Evolutionary conservation across 805 yeast genomes (phyloP).

Genomic region (Schizosaccharomyces lindneri): DNA sequence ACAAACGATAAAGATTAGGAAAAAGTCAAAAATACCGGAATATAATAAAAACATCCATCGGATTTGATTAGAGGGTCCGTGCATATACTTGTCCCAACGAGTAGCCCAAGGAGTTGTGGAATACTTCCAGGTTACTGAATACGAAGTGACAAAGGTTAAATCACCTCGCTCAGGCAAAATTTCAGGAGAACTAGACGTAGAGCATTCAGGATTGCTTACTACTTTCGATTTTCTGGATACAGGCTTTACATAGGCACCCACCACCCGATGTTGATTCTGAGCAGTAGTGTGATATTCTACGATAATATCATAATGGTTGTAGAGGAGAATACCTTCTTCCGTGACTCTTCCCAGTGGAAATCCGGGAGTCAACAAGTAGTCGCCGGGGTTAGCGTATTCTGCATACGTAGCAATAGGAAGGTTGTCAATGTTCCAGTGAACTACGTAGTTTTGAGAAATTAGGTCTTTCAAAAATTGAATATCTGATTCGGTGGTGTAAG

Average conservation of each 20-base stretch:
- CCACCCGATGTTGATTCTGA: slow-evolving; percentile 52
- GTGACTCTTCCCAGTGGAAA: slow-evolving; percentile 56
- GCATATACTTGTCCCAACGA: slow-evolving; percentile 92
- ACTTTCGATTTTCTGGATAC: slow-evolving; percentile 20
- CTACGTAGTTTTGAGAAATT: slow-evolving; percentile 58
- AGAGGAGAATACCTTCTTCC: slow-evolving; percentile 25
- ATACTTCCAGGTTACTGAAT: slow-evolving; percentile 48
- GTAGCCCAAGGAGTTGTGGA: slow-evolving; percentile 83
- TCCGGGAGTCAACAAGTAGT: slow-evolving; percentile 53
- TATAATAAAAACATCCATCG: slow-evolving; percentile 89
- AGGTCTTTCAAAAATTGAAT: slow-evolving; percentile 52
- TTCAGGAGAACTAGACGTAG: neutral
- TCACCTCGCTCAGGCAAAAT: slow-evolving; percentile 24
- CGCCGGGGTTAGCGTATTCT: slow-evolving; percentile 30
- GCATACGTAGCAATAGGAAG: slow-evolving; percentile 57
- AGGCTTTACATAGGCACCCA: slow-evolving; percentile 66
- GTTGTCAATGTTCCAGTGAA: slow-evolving; percentile 88
- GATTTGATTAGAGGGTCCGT: slow-evolving; percentile 72
- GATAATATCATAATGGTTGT: slow-evolving; percentile 57
- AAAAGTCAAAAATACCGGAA: slow-evolving; percentile 56
- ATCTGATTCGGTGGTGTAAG: slow-evolving; percentile 35
- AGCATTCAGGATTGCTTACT: slow-evolving; percentile 4
- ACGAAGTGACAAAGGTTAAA: slow-evolving; percentile 50
- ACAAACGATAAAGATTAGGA: slow-evolving; percentile 51
- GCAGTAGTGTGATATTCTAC: slow-evolving; percentile 65